Conservation (phyloP, 75 land plant genomes). For the Chamaecyparis obtusa region DNA sequence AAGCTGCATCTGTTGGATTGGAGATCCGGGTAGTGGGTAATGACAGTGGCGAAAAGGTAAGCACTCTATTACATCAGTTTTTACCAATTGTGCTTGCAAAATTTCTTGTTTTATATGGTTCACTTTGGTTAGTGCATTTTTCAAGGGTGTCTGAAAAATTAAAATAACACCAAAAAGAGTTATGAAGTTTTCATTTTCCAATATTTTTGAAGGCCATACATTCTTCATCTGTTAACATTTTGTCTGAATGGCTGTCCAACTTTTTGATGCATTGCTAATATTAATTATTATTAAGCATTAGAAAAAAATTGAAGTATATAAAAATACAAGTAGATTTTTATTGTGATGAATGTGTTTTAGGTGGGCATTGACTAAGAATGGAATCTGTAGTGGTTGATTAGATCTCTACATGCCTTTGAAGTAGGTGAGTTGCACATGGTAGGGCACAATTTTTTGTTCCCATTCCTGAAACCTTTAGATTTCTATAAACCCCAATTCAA, state of each 20-base stretch:
- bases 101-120: background rate
- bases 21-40: slow-evolving; percentile 98
- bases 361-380: background rate
- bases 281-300: background rate
- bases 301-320: background rate
- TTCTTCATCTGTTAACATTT: background rate
- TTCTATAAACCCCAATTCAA: no score
- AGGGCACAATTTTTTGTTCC: no score
- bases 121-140: background rate
- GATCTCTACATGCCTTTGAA: background rate
- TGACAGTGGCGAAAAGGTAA: slow-evolving; percentile 97
- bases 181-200: background rate
- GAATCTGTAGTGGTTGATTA: background rate
- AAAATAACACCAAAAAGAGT: background rate
- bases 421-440: no score
- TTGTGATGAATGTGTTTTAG: background rate
- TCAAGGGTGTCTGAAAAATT: background rate
- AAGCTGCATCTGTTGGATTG: slow-evolving; percentile 93
- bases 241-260: background rate
- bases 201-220: background rate
- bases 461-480: no score
- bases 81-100: background rate
- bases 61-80: background rate
- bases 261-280: background rate
- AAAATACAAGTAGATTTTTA: background rate